Conservation (phyloP, 176 grass and related monocot genomes). For the Cenchrus purpureus region DNA sequence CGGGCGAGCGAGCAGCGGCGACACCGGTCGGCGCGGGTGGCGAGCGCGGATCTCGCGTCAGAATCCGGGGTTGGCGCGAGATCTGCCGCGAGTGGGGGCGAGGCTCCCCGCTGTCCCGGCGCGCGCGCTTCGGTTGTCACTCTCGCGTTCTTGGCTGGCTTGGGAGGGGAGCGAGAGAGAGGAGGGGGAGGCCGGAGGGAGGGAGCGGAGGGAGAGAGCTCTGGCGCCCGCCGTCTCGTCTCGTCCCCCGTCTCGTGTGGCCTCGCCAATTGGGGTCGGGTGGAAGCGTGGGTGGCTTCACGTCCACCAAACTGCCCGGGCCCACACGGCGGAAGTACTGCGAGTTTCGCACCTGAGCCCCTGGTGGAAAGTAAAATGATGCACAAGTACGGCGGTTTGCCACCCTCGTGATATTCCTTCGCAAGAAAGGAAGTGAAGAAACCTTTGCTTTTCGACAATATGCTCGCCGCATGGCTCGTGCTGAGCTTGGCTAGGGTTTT, state of each 20-base stretch:
- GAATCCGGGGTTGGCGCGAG: constrained; percentile 26
- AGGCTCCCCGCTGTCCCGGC: not conserved
- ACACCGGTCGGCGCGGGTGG: not conserved
- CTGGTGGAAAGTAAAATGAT: not conserved
- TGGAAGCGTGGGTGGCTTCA: constrained; percentile 5
- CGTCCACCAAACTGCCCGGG: constrained; percentile 14
- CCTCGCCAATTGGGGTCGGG: constrained; percentile 14
- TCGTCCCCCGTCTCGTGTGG: not conserved
- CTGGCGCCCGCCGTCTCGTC: not conserved
- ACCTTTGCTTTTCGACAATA: too few relatives aligned
- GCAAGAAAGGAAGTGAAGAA: not conserved
- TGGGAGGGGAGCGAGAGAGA: not conserved
- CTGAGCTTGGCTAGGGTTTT: not conserved
- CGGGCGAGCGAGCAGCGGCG: not conserved
- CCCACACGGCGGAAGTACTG: constrained; percentile 10
- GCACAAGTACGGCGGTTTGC: not conserved
- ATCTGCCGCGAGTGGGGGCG: constrained; percentile 26
- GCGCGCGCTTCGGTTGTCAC: constrained; percentile 9
- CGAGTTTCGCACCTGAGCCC: not conserved
- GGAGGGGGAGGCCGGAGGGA: not conserved
- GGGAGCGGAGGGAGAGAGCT: not conserved
- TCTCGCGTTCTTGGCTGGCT: not conserved
- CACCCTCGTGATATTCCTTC: not conserved
- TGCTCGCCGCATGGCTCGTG: too few relatives aligned
- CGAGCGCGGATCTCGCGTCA: constrained; percentile 32